A percentile compares a stretch with the other conserved stretches of the same genome.
These are phyloP conservation scores for Pseudocercospora vitis DNA, from an alignment of 2,329 filamentous ascomycete genomes.

Conservation along the genomic window DNA sequence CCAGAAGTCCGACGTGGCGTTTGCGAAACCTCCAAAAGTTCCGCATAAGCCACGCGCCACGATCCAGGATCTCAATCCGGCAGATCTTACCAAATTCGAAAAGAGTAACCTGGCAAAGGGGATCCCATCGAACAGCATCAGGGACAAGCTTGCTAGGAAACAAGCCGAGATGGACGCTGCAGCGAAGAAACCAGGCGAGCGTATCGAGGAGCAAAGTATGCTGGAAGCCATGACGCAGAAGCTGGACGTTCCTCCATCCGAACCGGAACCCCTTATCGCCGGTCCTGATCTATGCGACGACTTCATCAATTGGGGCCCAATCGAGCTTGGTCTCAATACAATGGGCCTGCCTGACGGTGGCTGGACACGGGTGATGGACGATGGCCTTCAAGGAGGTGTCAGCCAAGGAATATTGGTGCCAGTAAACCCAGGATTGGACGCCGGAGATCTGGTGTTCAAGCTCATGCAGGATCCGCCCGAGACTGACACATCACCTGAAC, in stretches of 20 bases:
- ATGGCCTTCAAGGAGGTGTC: neutral
- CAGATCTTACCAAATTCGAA: constrained; percentile 20
- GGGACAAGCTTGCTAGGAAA: constrained; percentile 25
- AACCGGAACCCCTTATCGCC: constrained; percentile 1
- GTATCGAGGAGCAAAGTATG: constrained; percentile 33
- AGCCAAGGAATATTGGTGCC: neutral
- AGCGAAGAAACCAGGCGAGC: constrained; percentile 19
- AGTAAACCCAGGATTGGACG: neutral
- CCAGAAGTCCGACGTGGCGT: constrained; percentile 31
- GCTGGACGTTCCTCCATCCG: constrained; percentile 22
- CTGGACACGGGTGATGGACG: neutral
- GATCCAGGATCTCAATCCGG: constrained; percentile 19
- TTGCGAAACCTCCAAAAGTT: constrained; percentile 7
- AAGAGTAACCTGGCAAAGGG: constrained; percentile 18
- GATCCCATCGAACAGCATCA: constrained; percentile 13
- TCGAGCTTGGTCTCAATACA: constrained; percentile 15
- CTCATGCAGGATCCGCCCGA: constrained; percentile 19
- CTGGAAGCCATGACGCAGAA: constrained; percentile 34
- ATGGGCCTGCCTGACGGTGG: constrained; percentile 12
- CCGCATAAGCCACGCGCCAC: constrained; percentile 19
- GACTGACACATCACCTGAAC: constrained; percentile 29
- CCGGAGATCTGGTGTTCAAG: constrained; percentile 20
- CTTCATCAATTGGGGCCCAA: constrained; percentile 14
- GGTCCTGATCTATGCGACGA: constrained; percentile 10
- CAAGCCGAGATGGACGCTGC: constrained; percentile 21